Percentiles rank a stretch among this genome's conserved stretches.
phyloP scores from a whole-genome alignment of 192 early-diverging fungal species.

The Entomortierella lignicola region DNA sequence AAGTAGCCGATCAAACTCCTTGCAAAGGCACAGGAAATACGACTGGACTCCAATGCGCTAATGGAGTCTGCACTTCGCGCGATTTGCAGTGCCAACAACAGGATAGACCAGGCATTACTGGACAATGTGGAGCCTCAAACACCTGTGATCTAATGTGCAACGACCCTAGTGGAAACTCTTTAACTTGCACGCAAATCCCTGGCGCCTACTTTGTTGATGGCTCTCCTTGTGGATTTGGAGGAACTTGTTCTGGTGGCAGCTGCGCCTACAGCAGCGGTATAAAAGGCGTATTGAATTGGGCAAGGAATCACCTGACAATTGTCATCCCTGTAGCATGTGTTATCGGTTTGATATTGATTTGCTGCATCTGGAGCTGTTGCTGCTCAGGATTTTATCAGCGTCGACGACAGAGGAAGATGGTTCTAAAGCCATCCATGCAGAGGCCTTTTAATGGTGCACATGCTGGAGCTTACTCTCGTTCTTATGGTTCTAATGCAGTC shows the following conservation, averaged over 20 bases:
- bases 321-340: slow-evolving; percentile 60
- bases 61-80: slow-evolving; percentile 80
- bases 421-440: slow-evolving; percentile 6
- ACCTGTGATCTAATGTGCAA: slow-evolving; percentile 76
- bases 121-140: slow-evolving; percentile 68
- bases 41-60: slow-evolving; percentile 67
- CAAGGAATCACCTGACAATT: slow-evolving; percentile 57
- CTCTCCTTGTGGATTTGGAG: slow-evolving; percentile 75
- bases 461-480: neutral
- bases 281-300: slow-evolving; percentile 55
- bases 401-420: slow-evolving; percentile 18
- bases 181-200: slow-evolving; percentile 44
- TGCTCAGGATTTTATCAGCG: slow-evolving; percentile 14
- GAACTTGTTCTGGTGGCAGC: slow-evolving; percentile 57
- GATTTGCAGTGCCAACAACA: slow-evolving; percentile 77
- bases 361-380: slow-evolving; percentile 51
- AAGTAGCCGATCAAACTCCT: slow-evolving; percentile 68
- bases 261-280: slow-evolving; percentile 38
- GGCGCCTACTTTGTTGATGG: slow-evolving; percentile 76
- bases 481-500: neutral
- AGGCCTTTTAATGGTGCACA: neutral
- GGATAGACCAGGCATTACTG: slow-evolving; percentile 61
- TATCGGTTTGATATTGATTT: slow-evolving; percentile 59
- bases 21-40: slow-evolving; percentile 63
- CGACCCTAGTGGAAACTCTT: slow-evolving; percentile 52